These are phyloP conservation scores for Halenospora varia DNA, from an alignment of 495 filamentous ascomycete species.

Conservation along the genomic window DNA sequence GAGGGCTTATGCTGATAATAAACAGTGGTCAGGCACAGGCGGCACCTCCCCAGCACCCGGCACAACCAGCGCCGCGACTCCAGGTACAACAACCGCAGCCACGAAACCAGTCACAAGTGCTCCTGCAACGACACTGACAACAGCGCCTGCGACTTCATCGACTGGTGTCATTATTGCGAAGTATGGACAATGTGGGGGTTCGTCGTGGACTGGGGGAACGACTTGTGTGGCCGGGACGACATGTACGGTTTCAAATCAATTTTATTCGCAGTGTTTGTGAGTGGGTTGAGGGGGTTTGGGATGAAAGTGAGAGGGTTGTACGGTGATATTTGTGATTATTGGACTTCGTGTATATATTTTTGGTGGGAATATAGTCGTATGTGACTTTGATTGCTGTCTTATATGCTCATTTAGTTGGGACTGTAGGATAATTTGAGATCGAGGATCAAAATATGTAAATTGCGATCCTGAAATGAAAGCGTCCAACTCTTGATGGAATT, in stretches of 20 bases:
- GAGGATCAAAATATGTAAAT: too few species aligned
- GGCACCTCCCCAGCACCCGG: background rate
- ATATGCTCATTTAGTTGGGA: too few species aligned
- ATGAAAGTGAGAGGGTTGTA: background rate
- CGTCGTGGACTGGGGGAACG: constrained; percentile 8
- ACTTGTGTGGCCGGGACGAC: constrained; percentile 17
- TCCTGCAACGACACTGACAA: constrained; percentile 24
- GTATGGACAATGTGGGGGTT: constrained; percentile 23
- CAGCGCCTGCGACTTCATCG: constrained; percentile 19
- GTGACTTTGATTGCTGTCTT: too few species aligned
- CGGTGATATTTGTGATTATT: too few species aligned
- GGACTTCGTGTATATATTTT: too few species aligned
- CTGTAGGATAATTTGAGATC: too few species aligned
- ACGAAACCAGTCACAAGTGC: constrained; percentile 15
- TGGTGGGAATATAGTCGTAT: too few species aligned
- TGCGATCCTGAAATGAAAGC: too few species aligned
- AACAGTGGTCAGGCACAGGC: background rate
- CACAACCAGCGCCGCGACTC: background rate
- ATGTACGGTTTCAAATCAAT: constrained; percentile 14
- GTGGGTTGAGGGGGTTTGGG: background rate
- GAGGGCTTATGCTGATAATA: background rate
- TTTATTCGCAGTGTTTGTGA: constrained; percentile 25
- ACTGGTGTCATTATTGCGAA: constrained; percentile 10
- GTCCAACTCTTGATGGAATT: too few species aligned
- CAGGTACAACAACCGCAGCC: constrained; percentile 19